A percentile compares a stretch with the other conserved stretches of the same genome.
Conservation (phyloP, 805 yeast species). For the Maudiozyma barnettii region DNA sequence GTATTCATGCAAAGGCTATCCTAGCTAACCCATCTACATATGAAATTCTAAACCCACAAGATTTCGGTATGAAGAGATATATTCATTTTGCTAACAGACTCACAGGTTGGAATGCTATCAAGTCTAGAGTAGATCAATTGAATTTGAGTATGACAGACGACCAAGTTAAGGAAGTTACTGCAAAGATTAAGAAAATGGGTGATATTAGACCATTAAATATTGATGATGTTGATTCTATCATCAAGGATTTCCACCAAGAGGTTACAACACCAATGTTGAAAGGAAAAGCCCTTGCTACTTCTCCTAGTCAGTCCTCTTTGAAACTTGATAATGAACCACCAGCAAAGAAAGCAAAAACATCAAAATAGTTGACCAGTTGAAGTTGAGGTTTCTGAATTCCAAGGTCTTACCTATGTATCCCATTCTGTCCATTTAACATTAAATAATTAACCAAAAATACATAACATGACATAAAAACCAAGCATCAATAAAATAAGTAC, state of each 20-base stretch:
- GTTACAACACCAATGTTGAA: constrained; percentile 43
- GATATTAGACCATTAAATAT: constrained; percentile 90
- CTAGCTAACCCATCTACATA: constrained; percentile 98
- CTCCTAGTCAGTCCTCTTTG: constrained; percentile 5
- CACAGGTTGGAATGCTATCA: constrained; percentile 99
- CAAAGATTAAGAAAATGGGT: constrained; percentile 86
- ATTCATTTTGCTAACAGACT: constrained; percentile 96
- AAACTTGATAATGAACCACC: constrained; percentile 18
- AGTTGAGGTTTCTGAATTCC: no score
- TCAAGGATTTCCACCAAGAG: constrained; percentile 84
- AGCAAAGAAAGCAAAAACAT: constrained; percentile 25
- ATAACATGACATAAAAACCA: no score
- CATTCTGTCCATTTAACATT: no score
- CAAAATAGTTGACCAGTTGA: background rate
- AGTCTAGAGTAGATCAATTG: constrained; percentile 94
- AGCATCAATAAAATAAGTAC: no score
- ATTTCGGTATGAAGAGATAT: constrained; percentile 91
- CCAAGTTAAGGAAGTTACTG: constrained; percentile 90
- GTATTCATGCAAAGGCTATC: constrained; percentile 97
- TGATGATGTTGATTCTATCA: constrained; percentile 95
- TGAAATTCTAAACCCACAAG: constrained; percentile 89
- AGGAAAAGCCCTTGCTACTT: constrained; percentile 15
- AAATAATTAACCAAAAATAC: no score
- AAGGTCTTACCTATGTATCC: background rate
- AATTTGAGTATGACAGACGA: constrained; percentile 82